A percentile compares a stretch with the other conserved stretches of the same genome.
phyloP scores from a whole-genome alignment of 78 protist species.

The Dictyostelium citrinum region DNA sequence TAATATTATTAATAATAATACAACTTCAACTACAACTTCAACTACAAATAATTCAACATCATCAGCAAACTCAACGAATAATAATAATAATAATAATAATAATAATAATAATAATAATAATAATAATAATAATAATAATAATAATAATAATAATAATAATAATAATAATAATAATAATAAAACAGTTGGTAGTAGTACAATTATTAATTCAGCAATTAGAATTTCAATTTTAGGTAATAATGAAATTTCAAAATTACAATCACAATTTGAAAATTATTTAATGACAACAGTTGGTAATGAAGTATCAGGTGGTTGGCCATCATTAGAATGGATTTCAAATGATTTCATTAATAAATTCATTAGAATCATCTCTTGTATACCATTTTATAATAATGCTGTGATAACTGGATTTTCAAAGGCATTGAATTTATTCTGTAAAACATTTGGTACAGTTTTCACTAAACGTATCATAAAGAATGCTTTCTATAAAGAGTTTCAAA shows the following conservation, averaged over 20 bases:
- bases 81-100: too few relatives aligned
- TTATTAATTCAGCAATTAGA: conserved; percentile 45
- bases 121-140: not conserved
- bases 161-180: not conserved
- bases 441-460: conserved; percentile 38
- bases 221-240: conserved; percentile 43
- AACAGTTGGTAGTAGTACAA: not conserved
- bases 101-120: not conserved
- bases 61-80: not conserved
- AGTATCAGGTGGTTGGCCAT: conserved; percentile 4
- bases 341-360: conserved; percentile 37
- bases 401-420: conserved; percentile 12
- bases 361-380: conserved; percentile 37
- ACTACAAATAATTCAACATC: not conserved
- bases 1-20: not conserved
- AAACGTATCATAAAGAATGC: conserved; percentile 39
- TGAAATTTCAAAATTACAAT: conserved; percentile 3
- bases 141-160: too few relatives aligned
- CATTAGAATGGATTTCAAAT: conserved; percentile 57
- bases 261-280: conserved; percentile 49
- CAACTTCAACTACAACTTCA: not conserved
- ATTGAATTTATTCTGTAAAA: conserved; percentile 16
- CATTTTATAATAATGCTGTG: conserved; percentile 1
- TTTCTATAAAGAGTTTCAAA: conserved; percentile 44
- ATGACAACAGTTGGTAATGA: conserved; percentile 3